Evolutionary conservation across 495 filamentous ascomycete genomes (phyloP).

Genomic region (Daldinia childiae): DNA sequence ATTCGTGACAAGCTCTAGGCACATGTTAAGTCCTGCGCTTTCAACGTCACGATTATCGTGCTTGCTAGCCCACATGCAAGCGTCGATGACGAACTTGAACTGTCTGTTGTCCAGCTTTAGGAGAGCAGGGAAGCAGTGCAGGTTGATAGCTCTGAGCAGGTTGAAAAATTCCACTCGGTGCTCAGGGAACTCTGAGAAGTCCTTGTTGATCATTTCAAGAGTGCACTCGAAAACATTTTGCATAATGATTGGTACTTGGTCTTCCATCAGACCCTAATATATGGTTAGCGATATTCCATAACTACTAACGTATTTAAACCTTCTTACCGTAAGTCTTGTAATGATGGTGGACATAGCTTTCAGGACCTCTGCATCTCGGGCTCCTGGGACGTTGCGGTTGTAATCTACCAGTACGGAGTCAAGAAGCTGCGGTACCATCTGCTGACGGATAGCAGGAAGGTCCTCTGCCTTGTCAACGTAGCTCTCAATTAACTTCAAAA

Average conservation of each 20-base stretch:
- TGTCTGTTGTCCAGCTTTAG: slow-evolving; percentile 92
- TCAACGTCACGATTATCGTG: slow-evolving; percentile 99
- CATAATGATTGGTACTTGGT: slow-evolving; percentile 97
- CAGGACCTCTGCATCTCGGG: slow-evolving; percentile 94
- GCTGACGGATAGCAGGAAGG: slow-evolving; percentile 86
- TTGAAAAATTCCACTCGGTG: slow-evolving; percentile 99
- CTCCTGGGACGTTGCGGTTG: slow-evolving; percentile 94
- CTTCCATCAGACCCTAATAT: slow-evolving; percentile 84
- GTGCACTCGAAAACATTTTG: slow-evolving; percentile 99
- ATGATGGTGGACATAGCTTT: slow-evolving; percentile 98
- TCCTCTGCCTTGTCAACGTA: slow-evolving; percentile 99
- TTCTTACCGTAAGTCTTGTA: slow-evolving; percentile 90
- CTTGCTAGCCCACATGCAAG: slow-evolving; percentile 99
- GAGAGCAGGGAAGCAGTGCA: slow-evolving; percentile 94
- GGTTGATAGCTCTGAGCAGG: slow-evolving; percentile 91
- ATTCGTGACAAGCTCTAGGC: slow-evolving; percentile 95
- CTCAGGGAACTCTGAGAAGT: slow-evolving; percentile 98
- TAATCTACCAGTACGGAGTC: slow-evolving; percentile 96
- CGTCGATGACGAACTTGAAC: slow-evolving; percentile 99
- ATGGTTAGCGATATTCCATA: slow-evolving; percentile 34
- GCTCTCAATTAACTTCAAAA: slow-evolving; percentile 95
- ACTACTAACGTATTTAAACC: slow-evolving; percentile 13
- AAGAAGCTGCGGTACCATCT: slow-evolving; percentile 95
- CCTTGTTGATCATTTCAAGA: slow-evolving; percentile 99
- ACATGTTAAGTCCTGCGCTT: slow-evolving; percentile 98